Base-by-base conservation (phyloP, 2,329 filamentous ascomycete genomes). In the Ophiosphaerella korrae region DNA sequence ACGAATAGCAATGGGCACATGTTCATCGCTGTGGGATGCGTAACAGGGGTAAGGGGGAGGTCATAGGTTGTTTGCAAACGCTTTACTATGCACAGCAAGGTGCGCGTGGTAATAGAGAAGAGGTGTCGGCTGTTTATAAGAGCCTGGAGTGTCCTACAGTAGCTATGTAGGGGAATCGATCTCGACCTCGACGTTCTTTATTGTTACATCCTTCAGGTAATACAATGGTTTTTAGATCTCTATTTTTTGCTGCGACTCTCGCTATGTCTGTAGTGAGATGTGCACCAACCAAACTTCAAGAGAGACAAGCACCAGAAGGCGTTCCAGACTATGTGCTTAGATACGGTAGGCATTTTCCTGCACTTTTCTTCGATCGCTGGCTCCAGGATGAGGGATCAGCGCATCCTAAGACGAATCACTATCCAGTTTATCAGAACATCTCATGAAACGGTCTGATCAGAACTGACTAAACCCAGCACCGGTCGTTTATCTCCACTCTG, bases 401-500 rank as follows among this genome's bases (percentile, higher is more conserved):
- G 7, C 23, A 2, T 23, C 26, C 26, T 29, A 6, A 9, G 26
- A 29, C 26, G 26, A 29, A 11, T 6, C 26, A 29, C 11, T 29
- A 4, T 11, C 26, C 33, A 14, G 21, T 32, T 21, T 13, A 21
- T 45, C 5, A 18, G 13, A 8, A 39, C 16, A 16, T 29, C 2
- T 14, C 12, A 13, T 9, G n/a, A 7, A 41, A 13, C 24, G 12
- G 29, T 29, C 23, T 12, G 12, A n/a, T 38, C 11, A 18, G 12
- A 8, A 35, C 56, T 64, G 29, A 69, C 37, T 23, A 13, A 5
- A 9, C 16, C 34, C 43, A 74, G 78, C 78, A 11, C 78, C 78
- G 1, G 55, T 80, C 8, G 72, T 79, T 31, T 77, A 77, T 50
- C 72, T 80, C 6, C 69, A 78, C 62, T 72, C 73, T 7, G 51